Percentiles rank a stretch among this genome's conserved stretches.
Evolutionary conservation across 2,329 filamentous ascomycete genomes (phyloP).

Genomic region (Aspergillus oerlinghausenensis): DNA sequence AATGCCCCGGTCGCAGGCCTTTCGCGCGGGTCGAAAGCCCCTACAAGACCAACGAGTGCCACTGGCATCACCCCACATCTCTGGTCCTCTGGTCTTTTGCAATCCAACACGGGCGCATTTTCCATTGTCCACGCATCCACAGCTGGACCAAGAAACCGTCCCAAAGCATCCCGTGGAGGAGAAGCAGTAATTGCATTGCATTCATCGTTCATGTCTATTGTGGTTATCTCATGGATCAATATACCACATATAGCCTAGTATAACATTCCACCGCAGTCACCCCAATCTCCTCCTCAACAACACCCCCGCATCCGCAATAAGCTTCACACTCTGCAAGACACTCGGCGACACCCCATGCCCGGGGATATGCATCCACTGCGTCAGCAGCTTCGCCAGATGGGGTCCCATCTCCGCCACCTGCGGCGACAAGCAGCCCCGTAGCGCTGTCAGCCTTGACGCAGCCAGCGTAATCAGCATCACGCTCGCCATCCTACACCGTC

Average conservation of each 20-base stretch:
- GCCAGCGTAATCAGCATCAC: conserved; percentile 49
- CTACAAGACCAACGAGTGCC: background rate
- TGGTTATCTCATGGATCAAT: no score
- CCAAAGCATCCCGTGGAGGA: conserved; percentile 45
- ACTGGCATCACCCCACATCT: conserved; percentile 6
- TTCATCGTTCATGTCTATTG: background rate
- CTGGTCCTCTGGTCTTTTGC: conserved; percentile 45
- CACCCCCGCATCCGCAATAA: conserved; percentile 37
- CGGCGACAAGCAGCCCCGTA: conserved; percentile 37
- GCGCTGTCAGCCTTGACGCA: conserved; percentile 37
- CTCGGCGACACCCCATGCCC: conserved; percentile 43
- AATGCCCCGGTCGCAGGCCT: background rate
- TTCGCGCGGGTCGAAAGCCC: background rate
- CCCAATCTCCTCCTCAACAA: background rate
- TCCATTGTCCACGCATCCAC: conserved; percentile 9
- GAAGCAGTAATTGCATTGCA: background rate
- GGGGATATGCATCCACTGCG: conserved; percentile 40
- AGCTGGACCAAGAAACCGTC: conserved; percentile 1
- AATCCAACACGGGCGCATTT: conserved; percentile 47
- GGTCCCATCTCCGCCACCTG: conserved; percentile 39
- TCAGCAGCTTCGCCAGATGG: conserved; percentile 40
- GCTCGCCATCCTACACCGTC: conserved; percentile 41
- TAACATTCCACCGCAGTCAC: no score
- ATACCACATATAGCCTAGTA: no score
- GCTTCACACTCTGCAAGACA: conserved; percentile 44